These are phyloP conservation scores for Gloeostereum incarnatum DNA, from an alignment of 768 basidiomycete genomes.

Conservation along the genomic window DNA sequence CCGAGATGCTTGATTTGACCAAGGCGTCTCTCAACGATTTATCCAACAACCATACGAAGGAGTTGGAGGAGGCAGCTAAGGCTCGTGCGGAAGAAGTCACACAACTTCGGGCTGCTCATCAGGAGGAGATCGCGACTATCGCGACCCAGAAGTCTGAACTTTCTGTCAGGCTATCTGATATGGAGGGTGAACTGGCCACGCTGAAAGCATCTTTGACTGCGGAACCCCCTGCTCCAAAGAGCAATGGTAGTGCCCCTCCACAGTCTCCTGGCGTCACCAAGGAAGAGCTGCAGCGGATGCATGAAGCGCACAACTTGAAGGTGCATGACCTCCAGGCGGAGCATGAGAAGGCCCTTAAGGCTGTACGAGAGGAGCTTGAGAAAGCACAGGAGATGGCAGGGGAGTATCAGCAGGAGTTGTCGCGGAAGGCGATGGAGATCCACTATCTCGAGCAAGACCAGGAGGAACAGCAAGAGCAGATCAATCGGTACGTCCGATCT, in stretches of 20 bases:
- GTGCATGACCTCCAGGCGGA: slow-evolving; percentile 64
- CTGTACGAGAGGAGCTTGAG: slow-evolving; percentile 48
- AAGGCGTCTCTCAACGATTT: slow-evolving; percentile 65
- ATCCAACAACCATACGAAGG: slow-evolving; percentile 56
- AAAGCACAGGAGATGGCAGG: slow-evolving; percentile 34
- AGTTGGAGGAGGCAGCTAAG: slow-evolving; percentile 70
- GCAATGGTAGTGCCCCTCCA: slow-evolving; percentile 37
- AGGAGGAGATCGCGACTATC: slow-evolving; percentile 49
- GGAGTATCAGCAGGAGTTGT: slow-evolving; percentile 51
- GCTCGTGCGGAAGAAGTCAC: slow-evolving; percentile 63
- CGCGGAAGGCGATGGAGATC: slow-evolving; percentile 74
- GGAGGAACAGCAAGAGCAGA: slow-evolving; percentile 66
- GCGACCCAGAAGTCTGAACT: slow-evolving; percentile 56
- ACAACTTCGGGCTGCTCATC: slow-evolving; percentile 47
- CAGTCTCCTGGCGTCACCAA: slow-evolving; percentile 49
- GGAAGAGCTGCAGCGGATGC: slow-evolving; percentile 68
- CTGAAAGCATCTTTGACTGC: slow-evolving; percentile 45
- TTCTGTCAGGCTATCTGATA: slow-evolving; percentile 53
- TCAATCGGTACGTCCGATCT: slow-evolving; percentile 67
- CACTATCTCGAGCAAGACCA: slow-evolving; percentile 71
- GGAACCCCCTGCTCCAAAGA: slow-evolving; percentile 41
- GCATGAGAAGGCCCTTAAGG: slow-evolving; percentile 49
- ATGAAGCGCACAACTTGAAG: slow-evolving; percentile 82
- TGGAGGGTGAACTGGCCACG: slow-evolving; percentile 71
- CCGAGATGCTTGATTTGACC: slow-evolving; percentile 58